phyloP scores from a whole-genome alignment of 345 rosid genomes.

The Atalantia buxifolia region DNA sequence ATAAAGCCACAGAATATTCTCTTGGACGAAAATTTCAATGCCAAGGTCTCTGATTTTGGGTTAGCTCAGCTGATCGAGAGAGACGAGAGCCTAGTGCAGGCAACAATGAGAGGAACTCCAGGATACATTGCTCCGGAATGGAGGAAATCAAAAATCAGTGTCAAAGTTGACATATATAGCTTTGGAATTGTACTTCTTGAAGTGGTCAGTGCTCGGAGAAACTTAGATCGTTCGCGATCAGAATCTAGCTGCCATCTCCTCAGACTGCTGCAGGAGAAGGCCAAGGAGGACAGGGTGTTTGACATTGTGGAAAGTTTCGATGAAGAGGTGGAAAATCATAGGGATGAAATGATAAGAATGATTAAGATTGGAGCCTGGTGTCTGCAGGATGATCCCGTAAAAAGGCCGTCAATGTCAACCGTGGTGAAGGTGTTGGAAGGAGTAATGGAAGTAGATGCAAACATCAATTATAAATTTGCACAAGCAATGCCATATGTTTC shows the following conservation, averaged over 20 bases:
- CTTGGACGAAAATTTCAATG: conserved; percentile 22
- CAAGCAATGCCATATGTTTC: background rate
- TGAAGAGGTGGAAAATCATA: conserved; percentile 12
- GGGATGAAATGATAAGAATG: conserved; percentile 15
- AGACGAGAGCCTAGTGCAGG: conserved; percentile 17
- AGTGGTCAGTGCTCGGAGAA: conserved; percentile 23
- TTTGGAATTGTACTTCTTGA: conserved; percentile 35
- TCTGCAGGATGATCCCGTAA: conserved; percentile 23
- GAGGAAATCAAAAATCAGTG: conserved; percentile 18
- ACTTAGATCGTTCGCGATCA: conserved; percentile 2
- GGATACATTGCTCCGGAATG: conserved; percentile 29
- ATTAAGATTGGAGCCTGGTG: conserved; percentile 32
- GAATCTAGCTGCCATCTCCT: conserved; percentile 24
- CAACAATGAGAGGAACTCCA: conserved; percentile 21
- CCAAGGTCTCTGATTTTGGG: conserved; percentile 27
- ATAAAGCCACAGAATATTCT: conserved; percentile 27
- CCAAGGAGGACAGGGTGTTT: conserved; percentile 15
- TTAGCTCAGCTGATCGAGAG: conserved; percentile 21
- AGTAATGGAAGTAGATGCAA: conserved; percentile 2
- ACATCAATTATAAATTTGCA: background rate
- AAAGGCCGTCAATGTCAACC: conserved; percentile 32
- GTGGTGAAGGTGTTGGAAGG: conserved; percentile 35
- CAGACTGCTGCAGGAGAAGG: conserved; percentile 16
- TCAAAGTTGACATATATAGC: conserved; percentile 34
- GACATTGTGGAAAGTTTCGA: conserved; percentile 20